These are phyloP conservation scores for Phaeoacremonium minimum DNA, from an alignment of 2,329 filamentous ascomycete species.

Conservation along the genomic window DNA sequence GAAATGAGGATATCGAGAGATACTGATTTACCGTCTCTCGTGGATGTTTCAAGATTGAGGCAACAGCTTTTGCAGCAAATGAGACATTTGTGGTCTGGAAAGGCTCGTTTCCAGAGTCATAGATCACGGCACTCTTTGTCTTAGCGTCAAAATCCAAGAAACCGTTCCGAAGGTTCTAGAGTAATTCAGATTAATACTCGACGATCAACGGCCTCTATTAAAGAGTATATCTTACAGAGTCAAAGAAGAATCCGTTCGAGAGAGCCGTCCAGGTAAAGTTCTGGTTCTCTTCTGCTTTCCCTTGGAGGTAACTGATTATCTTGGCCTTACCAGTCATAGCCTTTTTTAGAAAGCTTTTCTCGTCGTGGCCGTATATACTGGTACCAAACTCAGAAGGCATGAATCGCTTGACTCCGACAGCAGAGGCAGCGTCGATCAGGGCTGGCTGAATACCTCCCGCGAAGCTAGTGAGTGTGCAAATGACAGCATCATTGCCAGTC, in stretches of 20 bases:
- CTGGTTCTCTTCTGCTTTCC: constrained; percentile 36
- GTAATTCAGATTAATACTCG: too few species aligned
- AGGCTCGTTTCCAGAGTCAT: constrained; percentile 49
- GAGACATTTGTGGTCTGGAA: constrained; percentile 46
- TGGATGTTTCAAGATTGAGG: constrained; percentile 40
- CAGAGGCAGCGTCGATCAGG: constrained; percentile 50
- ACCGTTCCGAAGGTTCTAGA: constrained; percentile 28
- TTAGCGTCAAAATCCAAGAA: constrained; percentile 47
- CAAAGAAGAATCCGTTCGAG: constrained; percentile 55
- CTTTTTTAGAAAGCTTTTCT: constrained; percentile 16
- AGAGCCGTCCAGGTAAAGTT: constrained; percentile 56
- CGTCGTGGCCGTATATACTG: constrained; percentile 17
- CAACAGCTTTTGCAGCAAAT: constrained; percentile 47
- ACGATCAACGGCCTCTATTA: too few species aligned
- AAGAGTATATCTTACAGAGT: constrained; percentile 48
- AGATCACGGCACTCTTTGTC: constrained; percentile 44
- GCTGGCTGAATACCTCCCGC: constrained; percentile 37
- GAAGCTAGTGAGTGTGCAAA: constrained; percentile 41
- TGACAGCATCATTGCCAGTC: constrained; percentile 48
- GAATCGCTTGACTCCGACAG: constrained; percentile 52
- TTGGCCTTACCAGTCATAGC: constrained; percentile 19
- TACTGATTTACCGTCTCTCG: constrained; percentile 52
- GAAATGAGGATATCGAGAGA: constrained; percentile 51
- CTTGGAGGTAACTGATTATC: constrained; percentile 45
- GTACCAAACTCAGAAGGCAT: constrained; percentile 51